phyloP scores from a whole-genome alignment of 1,284 basidiomycete species.

The Ustilago hordei region DNA sequence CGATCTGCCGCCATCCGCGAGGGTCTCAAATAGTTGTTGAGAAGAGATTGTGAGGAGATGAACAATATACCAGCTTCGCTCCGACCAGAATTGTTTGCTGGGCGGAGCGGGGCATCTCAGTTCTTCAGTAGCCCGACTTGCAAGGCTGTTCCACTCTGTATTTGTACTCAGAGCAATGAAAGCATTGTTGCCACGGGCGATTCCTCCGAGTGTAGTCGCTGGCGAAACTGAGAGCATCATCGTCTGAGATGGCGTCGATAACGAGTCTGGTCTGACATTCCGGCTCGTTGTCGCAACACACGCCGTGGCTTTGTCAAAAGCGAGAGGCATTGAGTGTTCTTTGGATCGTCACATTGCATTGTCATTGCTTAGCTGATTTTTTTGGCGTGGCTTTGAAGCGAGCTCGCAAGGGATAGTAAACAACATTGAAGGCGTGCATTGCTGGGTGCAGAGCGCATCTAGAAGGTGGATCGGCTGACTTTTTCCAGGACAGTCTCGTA shows the following conservation, averaged over 20 bases:
- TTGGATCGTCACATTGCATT: neutral
- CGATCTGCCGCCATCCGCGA: slow-evolving; percentile 57
- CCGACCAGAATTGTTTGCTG: neutral
- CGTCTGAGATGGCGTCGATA: neutral
- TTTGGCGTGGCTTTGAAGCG: neutral
- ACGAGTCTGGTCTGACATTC: neutral
- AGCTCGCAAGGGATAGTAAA: neutral
- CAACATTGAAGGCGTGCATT: neutral
- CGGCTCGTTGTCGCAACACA: neutral
- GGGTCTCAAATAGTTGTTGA: slow-evolving; percentile 39
- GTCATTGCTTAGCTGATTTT: slow-evolving; percentile 1
- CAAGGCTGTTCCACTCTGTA: neutral
- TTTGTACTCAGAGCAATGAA: slow-evolving; percentile 4
- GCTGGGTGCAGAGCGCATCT: slow-evolving; percentile 10
- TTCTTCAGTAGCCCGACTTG: neutral
- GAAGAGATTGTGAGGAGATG: neutral
- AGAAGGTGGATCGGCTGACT: slow-evolving; percentile 45
- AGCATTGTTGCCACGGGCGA: no score
- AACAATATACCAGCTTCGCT: slow-evolving; percentile 9
- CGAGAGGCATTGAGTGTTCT: neutral
- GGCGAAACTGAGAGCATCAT: neutral
- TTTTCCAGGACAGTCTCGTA: slow-evolving; percentile 73
- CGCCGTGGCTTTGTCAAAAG: neutral
- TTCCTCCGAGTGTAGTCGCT: neutral
- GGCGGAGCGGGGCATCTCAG: neutral